Percentiles rank a stretch among this genome's conserved stretches.
Evolutionary conservation across 371 early-diverging fungal species (phyloP).

Genomic region (Mortierella sp.): DNA sequence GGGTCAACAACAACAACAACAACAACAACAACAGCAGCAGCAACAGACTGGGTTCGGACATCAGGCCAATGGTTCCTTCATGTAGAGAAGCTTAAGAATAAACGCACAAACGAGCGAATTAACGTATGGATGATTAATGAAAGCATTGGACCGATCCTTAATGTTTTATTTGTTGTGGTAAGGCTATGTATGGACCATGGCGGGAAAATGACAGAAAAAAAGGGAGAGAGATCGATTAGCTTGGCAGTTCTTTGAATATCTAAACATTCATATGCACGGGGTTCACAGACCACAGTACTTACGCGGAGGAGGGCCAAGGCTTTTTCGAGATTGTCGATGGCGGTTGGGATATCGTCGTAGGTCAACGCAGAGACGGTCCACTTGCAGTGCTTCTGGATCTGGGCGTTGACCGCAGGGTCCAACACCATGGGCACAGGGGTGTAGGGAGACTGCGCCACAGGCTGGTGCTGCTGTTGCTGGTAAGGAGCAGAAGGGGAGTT

Average conservation of each 20-base stretch:
- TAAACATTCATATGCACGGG: too few species aligned
- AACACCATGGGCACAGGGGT: conserved; percentile 47
- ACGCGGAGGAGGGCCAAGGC: conserved; percentile 72
- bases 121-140: not conserved
- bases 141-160: not conserved
- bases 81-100: not conserved
- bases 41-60: conserved; percentile 12
- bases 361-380: conserved; percentile 96
- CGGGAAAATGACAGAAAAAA: not conserved
- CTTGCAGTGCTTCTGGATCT: conserved; percentile 90
- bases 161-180: conserved; percentile 34
- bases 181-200: conserved; percentile 19
- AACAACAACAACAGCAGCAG: conserved; percentile 12
- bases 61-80: conserved; percentile 10
- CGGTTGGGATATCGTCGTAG: conserved; percentile 92
- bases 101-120: not conserved
- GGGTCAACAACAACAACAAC: conserved; percentile 18
- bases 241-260: not conserved
- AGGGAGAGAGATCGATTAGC: not conserved
- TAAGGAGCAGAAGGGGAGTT: conserved; percentile 36
- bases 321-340: conserved; percentile 83
- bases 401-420: conserved; percentile 71
- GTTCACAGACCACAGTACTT: too few species aligned
- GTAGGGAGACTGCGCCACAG: conserved; percentile 21
- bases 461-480: conserved; percentile 25